Conservation (phyloP, 345 rosid species). For the Dipteronia sinensis region DNA sequence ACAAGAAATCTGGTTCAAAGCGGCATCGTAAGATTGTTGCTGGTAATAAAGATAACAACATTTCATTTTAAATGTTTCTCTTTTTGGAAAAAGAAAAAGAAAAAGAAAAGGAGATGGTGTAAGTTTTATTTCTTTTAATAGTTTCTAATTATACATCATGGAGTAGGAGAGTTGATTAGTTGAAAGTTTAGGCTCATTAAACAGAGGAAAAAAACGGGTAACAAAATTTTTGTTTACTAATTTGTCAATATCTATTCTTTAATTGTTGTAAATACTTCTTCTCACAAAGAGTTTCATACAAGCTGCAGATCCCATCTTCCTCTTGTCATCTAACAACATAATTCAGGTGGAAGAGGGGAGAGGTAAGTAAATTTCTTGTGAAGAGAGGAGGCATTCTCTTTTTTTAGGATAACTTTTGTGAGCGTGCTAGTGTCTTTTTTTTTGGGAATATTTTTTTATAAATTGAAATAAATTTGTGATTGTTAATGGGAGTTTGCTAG, state of each 20-base stretch:
- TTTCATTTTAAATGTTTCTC: slow-evolving; percentile 14
- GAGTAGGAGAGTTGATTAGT: slow-evolving; percentile 6
- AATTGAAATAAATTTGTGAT: neutral
- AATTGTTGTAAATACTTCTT: slow-evolving; percentile 17
- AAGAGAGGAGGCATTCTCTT: neutral
- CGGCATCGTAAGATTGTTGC: slow-evolving; percentile 63
- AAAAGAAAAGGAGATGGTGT: neutral
- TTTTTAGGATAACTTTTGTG: neutral
- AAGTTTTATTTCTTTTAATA: neutral
- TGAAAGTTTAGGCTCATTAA: slow-evolving; percentile 10
- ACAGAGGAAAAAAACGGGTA: neutral
- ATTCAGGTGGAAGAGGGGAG: neutral
- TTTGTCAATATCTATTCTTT: slow-evolving; percentile 8
- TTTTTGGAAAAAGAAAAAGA: neutral
- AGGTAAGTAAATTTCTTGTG: neutral
- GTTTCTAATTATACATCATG: slow-evolving; percentile 14
- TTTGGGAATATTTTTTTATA: neutral
- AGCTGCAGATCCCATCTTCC: slow-evolving; percentile 7
- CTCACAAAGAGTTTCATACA: slow-evolving; percentile 1
- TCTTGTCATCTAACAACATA: neutral
- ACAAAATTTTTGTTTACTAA: neutral
- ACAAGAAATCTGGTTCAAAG: slow-evolving; percentile 43
- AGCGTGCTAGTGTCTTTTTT: neutral
- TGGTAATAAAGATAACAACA: slow-evolving; percentile 44
- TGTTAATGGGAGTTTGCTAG: neutral